Evolutionary conservation across 2,329 filamentous ascomycete genomes (phyloP).

Genomic region (Colletotrichum coccodes): DNA sequence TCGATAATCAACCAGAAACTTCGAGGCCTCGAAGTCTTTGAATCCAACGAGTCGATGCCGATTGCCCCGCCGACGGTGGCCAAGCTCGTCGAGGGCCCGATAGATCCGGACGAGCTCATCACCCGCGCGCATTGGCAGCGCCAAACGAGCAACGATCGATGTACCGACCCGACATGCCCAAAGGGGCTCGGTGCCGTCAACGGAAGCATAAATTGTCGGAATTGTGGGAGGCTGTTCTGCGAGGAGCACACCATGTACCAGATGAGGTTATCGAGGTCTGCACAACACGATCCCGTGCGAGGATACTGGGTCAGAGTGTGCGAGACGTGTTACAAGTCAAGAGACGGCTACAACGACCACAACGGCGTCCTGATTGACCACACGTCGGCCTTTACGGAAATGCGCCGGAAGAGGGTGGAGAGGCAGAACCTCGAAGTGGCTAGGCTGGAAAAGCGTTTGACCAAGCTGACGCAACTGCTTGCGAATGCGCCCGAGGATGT

Average conservation of each 20-base stretch:
- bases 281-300: conserved; percentile 87
- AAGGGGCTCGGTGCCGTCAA: conserved; percentile 82
- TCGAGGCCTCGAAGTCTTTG: conserved; percentile 91
- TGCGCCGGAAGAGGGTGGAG: conserved; percentile 83
- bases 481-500: conserved; percentile 79
- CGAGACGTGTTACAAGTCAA: conserved; percentile 98
- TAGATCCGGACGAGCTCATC: conserved; percentile 91
- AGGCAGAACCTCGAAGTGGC: conserved; percentile 89
- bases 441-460: conserved; percentile 89
- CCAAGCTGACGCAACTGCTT: conserved; percentile 86
- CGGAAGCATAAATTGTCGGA: conserved; percentile 90
- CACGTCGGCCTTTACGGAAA: conserved; percentile 73
- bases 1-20: conserved; percentile 94
- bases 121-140: conserved; percentile 91
- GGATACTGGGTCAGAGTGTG: conserved; percentile 96
- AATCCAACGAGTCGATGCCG: conserved; percentile 80
- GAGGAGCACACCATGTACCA: conserved; percentile 99
- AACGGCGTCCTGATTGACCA: conserved; percentile 78
- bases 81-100: conserved; percentile 53
- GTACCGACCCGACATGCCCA: conserved; percentile 88
- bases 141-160: conserved; percentile 77
- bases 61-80: conserved; percentile 42
- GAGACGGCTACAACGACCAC: conserved; percentile 94
- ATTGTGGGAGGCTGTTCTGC: conserved; percentile 93
- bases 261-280: conserved; percentile 94